A percentile compares a stretch with the other conserved stretches of the same genome.
These are phyloP conservation scores for Laguncularia racemosa DNA, from an alignment of 345 rosid genomes.

Conservation along the genomic window DNA sequence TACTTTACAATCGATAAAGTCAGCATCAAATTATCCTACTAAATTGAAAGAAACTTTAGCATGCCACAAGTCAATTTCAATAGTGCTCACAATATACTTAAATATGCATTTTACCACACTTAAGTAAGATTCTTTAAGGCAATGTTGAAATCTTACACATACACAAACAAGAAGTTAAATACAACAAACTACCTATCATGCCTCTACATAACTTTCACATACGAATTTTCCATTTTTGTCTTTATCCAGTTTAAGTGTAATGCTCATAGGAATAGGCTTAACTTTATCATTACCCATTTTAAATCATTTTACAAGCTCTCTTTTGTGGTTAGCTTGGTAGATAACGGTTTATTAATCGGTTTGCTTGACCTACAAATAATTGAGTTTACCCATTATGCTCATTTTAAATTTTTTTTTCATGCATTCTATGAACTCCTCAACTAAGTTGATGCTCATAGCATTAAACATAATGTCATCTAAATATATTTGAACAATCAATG, in stretches of 20 bases:
- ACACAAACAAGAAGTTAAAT: neutral
- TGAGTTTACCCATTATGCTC: neutral
- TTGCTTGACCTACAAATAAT: neutral
- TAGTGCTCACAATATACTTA: neutral
- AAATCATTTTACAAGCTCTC: neutral
- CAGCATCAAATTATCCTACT: neutral
- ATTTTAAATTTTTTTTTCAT: neutral
- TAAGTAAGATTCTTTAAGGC: neutral
- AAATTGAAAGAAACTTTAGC: neutral
- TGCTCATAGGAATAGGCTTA: neutral
- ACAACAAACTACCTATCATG: conserved; percentile 3
- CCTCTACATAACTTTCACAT: neutral
- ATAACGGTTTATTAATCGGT: neutral
- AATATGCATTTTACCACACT: neutral
- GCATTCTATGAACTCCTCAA: too few relatives aligned
- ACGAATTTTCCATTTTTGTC: conserved; percentile 1
- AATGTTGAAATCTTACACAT: neutral
- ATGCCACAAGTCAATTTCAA: neutral
- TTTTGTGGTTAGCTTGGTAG: neutral
- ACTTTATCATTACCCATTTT: neutral
- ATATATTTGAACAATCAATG: conserved; percentile 1
- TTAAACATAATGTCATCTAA: conserved; percentile 4
- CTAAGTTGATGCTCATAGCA: neutral
- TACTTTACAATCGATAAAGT: neutral
- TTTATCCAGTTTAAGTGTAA: neutral